Conservation (phyloP, 495 filamentous ascomycete species). For the Staphylotrichum longicolle region DNA sequence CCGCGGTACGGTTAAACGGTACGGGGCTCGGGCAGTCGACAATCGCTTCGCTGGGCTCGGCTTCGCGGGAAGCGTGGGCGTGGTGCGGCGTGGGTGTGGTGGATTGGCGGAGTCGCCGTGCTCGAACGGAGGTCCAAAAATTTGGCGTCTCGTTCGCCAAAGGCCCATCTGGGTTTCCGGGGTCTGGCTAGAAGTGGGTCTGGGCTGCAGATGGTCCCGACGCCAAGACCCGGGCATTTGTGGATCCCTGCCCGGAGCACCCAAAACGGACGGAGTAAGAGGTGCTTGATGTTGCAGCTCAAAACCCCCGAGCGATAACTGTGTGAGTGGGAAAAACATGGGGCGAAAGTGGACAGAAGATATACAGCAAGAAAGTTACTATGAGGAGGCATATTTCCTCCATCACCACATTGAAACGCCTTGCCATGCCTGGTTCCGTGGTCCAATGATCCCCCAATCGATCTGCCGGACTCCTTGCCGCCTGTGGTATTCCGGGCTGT, state of each 20-base stretch:
- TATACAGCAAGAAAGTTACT: not conserved
- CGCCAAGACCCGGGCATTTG: not conserved
- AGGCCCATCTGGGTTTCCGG: constrained; percentile 1
- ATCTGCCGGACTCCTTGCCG: not conserved
- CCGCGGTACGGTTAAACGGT: too few relatives aligned
- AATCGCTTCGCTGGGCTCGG: not conserved
- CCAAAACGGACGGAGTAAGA: not conserved
- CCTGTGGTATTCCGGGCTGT: not conserved
- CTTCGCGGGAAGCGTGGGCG: not conserved
- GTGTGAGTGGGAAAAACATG: too few relatives aligned
- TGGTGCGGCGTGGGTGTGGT: not conserved
- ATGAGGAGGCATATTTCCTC: not conserved
- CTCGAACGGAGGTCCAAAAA: constrained; percentile 14
- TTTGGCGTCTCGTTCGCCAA: constrained; percentile 12
- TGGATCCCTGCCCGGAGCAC: not conserved
- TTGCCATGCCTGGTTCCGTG: constrained; percentile 2
- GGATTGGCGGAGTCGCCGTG: constrained; percentile 11
- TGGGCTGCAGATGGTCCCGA: not conserved
- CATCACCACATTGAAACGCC: constrained; percentile 15
- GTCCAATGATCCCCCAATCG: not conserved
- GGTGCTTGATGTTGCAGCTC: not conserved
- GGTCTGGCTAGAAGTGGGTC: constrained; percentile 15
- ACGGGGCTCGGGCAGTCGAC: too few relatives aligned
- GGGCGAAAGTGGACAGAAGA: too few relatives aligned
- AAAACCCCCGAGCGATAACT: not conserved